These are phyloP conservation scores for Colletotrichum kahawae DNA, from an alignment of 2,329 filamentous ascomycete species.

Conservation along the genomic window DNA sequence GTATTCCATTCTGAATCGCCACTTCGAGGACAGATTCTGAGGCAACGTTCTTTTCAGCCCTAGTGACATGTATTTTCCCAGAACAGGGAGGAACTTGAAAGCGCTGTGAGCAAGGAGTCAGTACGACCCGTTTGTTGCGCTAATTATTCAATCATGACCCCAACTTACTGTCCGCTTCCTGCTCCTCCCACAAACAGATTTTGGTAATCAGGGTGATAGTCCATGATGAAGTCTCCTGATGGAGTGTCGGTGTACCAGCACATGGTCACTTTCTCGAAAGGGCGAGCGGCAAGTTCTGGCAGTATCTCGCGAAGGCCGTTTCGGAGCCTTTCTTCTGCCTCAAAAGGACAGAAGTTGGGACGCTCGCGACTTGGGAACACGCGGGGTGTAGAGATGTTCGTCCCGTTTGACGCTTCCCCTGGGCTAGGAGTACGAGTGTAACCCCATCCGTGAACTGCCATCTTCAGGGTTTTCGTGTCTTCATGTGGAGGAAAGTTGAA, in stretches of 20 bases:
- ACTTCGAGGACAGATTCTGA: slow-evolving; percentile 29
- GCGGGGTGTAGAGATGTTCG: background rate
- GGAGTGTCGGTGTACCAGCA: slow-evolving; percentile 73
- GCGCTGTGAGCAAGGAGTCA: slow-evolving; percentile 6
- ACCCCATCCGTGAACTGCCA: slow-evolving; percentile 65
- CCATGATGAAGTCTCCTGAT: slow-evolving; percentile 64
- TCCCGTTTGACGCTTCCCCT: background rate
- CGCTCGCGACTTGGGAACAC: slow-evolving; percentile 7
- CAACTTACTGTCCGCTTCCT: slow-evolving; percentile 44
- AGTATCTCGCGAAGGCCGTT: slow-evolving; percentile 58
- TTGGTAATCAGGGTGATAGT: slow-evolving; percentile 54
- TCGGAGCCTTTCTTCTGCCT: slow-evolving; percentile 57
- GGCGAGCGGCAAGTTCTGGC: slow-evolving; percentile 55
- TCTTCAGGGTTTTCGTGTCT: slow-evolving; percentile 57
- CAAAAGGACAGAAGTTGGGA: slow-evolving; percentile 49
- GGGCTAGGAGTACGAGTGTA: slow-evolving; percentile 41
- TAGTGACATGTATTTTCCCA: slow-evolving; percentile 29
- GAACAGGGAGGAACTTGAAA: slow-evolving; percentile 31
- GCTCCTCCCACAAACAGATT: slow-evolving; percentile 53
- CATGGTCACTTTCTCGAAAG: slow-evolving; percentile 55
- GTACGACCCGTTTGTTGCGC: background rate
- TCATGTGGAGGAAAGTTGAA: slow-evolving; percentile 57
- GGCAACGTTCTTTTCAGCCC: slow-evolving; percentile 32
- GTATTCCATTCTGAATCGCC: slow-evolving; percentile 26
- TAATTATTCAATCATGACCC: background rate